phyloP scores from a whole-genome alignment of 805 yeast genomes.

The Wickerhamomyces bisporus region DNA sequence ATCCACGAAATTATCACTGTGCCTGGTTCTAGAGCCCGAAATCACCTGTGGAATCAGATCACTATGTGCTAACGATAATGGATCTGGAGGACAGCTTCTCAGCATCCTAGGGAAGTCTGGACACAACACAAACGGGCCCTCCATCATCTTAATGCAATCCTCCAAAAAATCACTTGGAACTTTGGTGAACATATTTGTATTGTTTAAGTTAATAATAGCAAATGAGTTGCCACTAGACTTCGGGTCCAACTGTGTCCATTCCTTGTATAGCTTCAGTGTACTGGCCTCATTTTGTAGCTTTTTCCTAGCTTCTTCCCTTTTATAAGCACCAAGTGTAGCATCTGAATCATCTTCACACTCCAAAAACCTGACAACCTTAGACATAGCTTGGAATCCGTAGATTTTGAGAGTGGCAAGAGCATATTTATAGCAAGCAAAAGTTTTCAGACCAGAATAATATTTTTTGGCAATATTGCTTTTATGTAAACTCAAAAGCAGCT shows the following conservation, averaged over 20 bases:
- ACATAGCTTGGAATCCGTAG: constrained; percentile 7
- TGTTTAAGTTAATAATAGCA: too few relatives aligned
- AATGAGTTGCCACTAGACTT: too few relatives aligned
- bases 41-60: too few relatives aligned
- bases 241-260: constrained; percentile 13
- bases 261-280: constrained; percentile 6
- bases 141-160: too few relatives aligned
- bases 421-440: background rate
- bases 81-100: too few relatives aligned
- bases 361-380: constrained; percentile 13
- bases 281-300: too few relatives aligned
- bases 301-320: constrained; percentile 8
- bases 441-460: background rate
- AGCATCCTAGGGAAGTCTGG: too few relatives aligned
- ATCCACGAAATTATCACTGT: too few relatives aligned
- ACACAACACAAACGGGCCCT: too few relatives aligned
- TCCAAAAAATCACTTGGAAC: background rate
- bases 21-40: too few relatives aligned
- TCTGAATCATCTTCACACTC: constrained; percentile 6
- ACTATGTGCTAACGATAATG: too few relatives aligned
- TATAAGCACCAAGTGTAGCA: constrained; percentile 2
- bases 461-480: background rate
- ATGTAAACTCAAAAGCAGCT: background rate
- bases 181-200: background rate
- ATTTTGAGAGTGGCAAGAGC: background rate